Evolutionary conservation across 2,329 filamentous ascomycete genomes (phyloP).

Genomic region (Colletotrichum aenigma): DNA sequence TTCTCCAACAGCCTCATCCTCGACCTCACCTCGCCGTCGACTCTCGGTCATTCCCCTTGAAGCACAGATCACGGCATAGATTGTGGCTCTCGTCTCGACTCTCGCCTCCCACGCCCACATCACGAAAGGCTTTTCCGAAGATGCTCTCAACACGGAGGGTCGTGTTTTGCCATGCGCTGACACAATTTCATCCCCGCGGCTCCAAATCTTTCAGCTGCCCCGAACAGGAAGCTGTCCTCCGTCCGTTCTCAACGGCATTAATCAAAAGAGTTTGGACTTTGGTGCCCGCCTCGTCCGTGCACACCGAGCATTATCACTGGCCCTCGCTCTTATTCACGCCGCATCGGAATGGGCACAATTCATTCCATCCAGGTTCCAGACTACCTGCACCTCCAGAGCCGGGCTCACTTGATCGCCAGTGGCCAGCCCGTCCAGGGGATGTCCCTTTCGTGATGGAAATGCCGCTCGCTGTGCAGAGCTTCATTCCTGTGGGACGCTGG

Average conservation of each 20-base stretch:
- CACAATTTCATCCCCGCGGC: not conserved
- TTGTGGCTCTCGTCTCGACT: not conserved
- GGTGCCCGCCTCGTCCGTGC: not conserved
- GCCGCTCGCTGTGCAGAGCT: not conserved
- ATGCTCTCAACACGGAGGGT: not conserved
- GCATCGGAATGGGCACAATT: not conserved
- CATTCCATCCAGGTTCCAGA: not conserved
- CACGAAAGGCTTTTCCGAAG: not conserved
- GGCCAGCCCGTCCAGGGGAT: not conserved
- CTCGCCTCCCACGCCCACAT: not conserved
- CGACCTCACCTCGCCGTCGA: not conserved
- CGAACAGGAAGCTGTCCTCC: not conserved
- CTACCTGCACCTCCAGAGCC: not conserved
- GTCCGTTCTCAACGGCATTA: constrained; percentile 6
- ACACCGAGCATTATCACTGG: not conserved
- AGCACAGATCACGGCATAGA: not conserved
- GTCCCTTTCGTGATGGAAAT: not conserved
- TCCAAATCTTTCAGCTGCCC: not conserved
- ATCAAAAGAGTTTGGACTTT: constrained; percentile 1
- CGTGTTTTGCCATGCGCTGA: constrained; percentile 4
- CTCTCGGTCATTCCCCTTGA: not conserved
- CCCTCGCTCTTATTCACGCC: not conserved
- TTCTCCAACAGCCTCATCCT: not conserved
- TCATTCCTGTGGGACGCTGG: not conserved
- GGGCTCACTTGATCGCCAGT: not conserved